Base-by-base conservation (phyloP, 2,329 filamentous ascomycete species). In the Neofusicoccum ribis region DNA sequence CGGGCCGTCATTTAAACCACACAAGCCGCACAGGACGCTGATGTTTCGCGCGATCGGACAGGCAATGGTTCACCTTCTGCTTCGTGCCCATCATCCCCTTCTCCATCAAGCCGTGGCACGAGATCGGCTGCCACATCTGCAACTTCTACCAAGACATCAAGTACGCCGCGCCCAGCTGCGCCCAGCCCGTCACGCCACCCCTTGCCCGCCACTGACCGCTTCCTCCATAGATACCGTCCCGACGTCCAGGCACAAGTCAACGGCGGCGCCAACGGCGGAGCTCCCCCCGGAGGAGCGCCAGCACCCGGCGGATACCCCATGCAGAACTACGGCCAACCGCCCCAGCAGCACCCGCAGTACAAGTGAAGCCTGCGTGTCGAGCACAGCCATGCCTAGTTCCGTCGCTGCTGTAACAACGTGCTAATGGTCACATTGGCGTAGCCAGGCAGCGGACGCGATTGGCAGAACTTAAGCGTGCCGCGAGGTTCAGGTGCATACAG, bases 11-110 rank as follows among this genome's bases (percentile, higher is more conserved):
- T 31, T 51, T 27, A 51, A 51, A 27, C 37, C 52, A 43, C 52
- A 27, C 9, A 37, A 20, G 41, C 20, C 41, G 56, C 56, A 47
- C 56, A 20, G 17, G 36, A n/a, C 34, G 46, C 59, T 62, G 46
- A 65, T 27, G 23, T 43, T 51, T 39, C 52, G 43, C 52, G 17
- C 54, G 36, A 56, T 27, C 41, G 2, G 37, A 15, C 56, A 79
- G 77, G 78, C 74, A 82, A 47, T 92, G 89, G 88, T 93, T 93
- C 73, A 93, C 91, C 5, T 88, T 93, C 72, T 93, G 90, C 82
- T 92, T 91, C 78, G 78, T 92, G 62, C 91, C 91, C 56, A 77
- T 93, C 51, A 82, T 93, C 31, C 91, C 91, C 0, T 88, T 93
- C 72, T 88, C 86, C 31, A 70, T 83, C 5, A 83, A 83, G 66